Evolutionary conservation across 2,329 filamentous ascomycete genomes (phyloP).

Genomic region (Diaporthe capsici): DNA sequence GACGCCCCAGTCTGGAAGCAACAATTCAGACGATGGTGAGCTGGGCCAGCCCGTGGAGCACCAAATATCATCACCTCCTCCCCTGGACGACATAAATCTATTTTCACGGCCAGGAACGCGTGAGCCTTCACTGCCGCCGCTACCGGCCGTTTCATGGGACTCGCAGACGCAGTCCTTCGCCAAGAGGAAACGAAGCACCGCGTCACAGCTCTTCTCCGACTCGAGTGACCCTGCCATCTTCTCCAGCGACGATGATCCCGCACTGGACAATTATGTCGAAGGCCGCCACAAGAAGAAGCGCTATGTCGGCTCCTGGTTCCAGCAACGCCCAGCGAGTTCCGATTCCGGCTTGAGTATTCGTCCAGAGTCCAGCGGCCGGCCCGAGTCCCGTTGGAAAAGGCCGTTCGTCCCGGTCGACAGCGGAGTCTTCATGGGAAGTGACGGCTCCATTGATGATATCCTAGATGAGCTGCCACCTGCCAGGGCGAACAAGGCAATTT

Average conservation of each 20-base stretch:
- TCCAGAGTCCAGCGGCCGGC: conserved; percentile 33
- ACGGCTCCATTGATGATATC: conserved; percentile 63
- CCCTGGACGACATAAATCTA: neutral
- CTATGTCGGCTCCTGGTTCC: conserved; percentile 78
- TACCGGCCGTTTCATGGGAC: conserved; percentile 57
- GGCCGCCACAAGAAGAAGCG: conserved; percentile 71
- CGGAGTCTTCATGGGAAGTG: conserved; percentile 75
- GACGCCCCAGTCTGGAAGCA: neutral
- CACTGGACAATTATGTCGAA: conserved; percentile 74
- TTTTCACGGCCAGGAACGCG: conserved; percentile 50
- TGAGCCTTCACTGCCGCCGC: conserved; percentile 57
- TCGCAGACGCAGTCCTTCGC: conserved; percentile 56
- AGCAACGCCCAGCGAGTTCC: conserved; percentile 63
- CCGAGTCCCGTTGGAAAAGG: conserved; percentile 58
- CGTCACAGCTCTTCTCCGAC: conserved; percentile 62
- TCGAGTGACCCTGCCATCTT: conserved; percentile 81
- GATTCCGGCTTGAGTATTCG: conserved; percentile 38
- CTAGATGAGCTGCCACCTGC: conserved; percentile 52
- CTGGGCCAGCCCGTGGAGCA: neutral
- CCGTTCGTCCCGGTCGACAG: conserved; percentile 76
- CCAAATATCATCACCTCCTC: neutral
- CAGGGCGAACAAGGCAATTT: conserved; percentile 8
- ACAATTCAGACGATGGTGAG: neutral
- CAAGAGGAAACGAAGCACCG: conserved; percentile 56
- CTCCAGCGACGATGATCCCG: conserved; percentile 79